Evolutionary conservation across 805 yeast genomes (phyloP), one percentile per base, ranked within the genome.

Genomic region (Huiozyma naganishii): DNA sequence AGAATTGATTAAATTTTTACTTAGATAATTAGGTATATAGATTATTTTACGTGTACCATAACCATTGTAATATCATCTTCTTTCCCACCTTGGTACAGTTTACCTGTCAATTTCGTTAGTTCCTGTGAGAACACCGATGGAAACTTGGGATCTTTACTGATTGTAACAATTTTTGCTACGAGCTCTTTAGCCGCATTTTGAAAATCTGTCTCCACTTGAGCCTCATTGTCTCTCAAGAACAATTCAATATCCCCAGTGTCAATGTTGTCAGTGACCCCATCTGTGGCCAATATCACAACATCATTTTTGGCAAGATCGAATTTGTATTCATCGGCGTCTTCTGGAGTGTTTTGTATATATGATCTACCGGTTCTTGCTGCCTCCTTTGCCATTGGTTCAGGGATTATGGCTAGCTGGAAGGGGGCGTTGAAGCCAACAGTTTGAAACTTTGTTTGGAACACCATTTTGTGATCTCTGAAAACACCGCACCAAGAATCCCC

Each of bases 401-500:
- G 97, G 32, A 89, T 81, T 41, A 89, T 79, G 1, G 95, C 82
- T 50, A 90, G 68, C 62, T 90, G 98, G 55, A 74, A 86, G 1
- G 97, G 97, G 1, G 96, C 90, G 61, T 89, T 88, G 68, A 88
- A 88, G 39, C 78, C 84, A 54, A 86, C 90, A 1, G 87, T 79
- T 68, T 88, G 96, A 49, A 83, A 80, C 48, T 69, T 70, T 0
- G 95, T 83, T 53, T 82, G 80, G 35, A 73, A 63, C 2, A 83
- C 70, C 39, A 88, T 67, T 53, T 73, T 67, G 44, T 70, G 70
- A 45, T 77, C 67, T 50, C 98, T 71, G 58, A 88, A 83, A 3
- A 89, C 76, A 12, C 95, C 89, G 61, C 86, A 85, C 82, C 96
- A 92, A 5, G 97, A 88, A 62, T 90, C 98, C 8, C 98, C 98